Base-by-base conservation (phyloP, 192 early-diverging fungal species). In the Geranomyces variabilis region DNA sequence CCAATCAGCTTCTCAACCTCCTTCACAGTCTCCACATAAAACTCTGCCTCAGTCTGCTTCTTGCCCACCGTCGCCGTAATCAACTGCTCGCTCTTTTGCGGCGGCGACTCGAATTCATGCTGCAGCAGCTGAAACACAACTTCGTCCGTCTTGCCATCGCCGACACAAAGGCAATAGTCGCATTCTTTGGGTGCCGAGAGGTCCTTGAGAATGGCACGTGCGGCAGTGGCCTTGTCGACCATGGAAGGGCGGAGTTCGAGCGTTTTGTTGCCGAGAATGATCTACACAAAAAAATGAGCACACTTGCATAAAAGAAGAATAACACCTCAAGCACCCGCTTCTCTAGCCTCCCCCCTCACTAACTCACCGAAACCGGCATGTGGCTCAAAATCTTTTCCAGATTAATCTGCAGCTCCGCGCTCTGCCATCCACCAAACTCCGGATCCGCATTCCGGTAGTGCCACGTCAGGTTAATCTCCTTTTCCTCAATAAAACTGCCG, bases 401-500 rank as follows among this genome's bases (percentile, higher is more conserved):
- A 77, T 99, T 99, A 66, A 95, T 90, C 67, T 96, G 93, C 43
- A 99, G 86, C 80, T 99, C 98, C 48, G 93, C 93, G 33, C 96
- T 96, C 84, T 99, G 96, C 96, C 98, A 99, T 45, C 83, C 80
- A 4, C 96, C 96, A 85, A 96, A 97, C 79, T 97, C 94, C 29
- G 79, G 76, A 55, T 80, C 81, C 13, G 96, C 93, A 78, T 93
- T 93, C 56, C 94, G 89, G 79, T 98, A 99, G 71, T 98, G 94
- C 96, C 96, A 99, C 13, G 96, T 97, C 31, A 99, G 65, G 70
- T 96, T 97, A 60, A 98, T 90, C 77, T 99, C 96, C 85, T 99
- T 99, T 74, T 96, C 93, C 84, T 99, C 98, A 78, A 99, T 94
- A 64, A 94, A 97, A 19, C 90, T 92, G 1, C 96, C 96, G 0